Evolutionary conservation across 306 rosid species (phyloP).

Genomic region (Rubus parviflorus): DNA sequence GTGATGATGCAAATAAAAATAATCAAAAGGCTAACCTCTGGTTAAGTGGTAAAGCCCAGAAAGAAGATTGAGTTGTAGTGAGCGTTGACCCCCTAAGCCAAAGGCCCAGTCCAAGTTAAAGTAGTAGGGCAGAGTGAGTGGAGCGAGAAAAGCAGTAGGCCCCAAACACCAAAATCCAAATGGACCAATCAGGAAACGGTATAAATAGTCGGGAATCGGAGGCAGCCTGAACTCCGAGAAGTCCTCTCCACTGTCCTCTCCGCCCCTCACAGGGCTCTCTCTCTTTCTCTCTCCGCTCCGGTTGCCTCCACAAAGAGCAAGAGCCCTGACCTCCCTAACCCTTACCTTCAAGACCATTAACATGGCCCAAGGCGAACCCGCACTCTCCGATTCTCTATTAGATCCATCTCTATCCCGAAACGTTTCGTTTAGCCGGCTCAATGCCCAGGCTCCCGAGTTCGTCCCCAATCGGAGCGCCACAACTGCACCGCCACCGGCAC

Average conservation of each 20-base stretch:
- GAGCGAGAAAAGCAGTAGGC: neutral
- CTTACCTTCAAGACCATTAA: too few relatives aligned
- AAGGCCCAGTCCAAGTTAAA: neutral
- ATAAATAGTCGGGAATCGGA: constrained; percentile 18
- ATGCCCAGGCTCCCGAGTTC: constrained; percentile 90
- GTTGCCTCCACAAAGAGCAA: too few relatives aligned
- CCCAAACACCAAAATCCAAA: neutral
- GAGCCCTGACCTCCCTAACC: too few relatives aligned
- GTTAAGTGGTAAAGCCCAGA: neutral
- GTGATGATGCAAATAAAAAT: too few relatives aligned
- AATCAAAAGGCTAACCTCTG: too few relatives aligned
- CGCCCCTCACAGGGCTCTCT: constrained; percentile 26
- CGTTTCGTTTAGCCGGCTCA: constrained; percentile 75
- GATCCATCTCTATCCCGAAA: constrained; percentile 58
- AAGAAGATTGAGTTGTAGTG: too few relatives aligned
- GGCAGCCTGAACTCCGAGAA: constrained; percentile 26
- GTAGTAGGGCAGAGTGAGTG: neutral
- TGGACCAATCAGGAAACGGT: constrained; percentile 1
- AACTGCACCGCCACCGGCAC: constrained; percentile 45
- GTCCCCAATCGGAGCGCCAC: constrained; percentile 57
- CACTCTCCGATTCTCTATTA: constrained; percentile 34
- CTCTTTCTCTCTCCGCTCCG: neutral
- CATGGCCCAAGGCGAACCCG: constrained; percentile 63
- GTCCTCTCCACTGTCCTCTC: constrained; percentile 32
- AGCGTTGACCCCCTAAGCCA: too few relatives aligned